phyloP scores from a whole-genome alignment of 2,329 filamentous ascomycete genomes.

The Epichloe festucae region DNA sequence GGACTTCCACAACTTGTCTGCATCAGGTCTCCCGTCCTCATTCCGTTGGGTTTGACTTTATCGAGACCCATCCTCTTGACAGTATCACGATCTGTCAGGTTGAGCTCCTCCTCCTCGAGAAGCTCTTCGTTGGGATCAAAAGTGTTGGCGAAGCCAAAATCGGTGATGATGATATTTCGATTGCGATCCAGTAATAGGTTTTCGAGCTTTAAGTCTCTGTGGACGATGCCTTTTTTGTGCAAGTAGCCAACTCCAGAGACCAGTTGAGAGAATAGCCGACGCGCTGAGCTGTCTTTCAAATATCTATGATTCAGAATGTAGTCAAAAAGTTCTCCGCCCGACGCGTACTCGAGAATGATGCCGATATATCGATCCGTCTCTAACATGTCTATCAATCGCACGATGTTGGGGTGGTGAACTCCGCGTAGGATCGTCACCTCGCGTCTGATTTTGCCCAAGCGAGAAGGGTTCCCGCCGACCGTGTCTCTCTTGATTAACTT shows the following conservation, averaged over 20 bases:
- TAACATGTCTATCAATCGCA: constrained; percentile 94
- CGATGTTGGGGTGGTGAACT: constrained; percentile 91
- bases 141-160: constrained; percentile 97
- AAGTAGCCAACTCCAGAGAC: constrained; percentile 94
- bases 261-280: constrained; percentile 85
- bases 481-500: constrained; percentile 92
- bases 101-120: constrained; percentile 78
- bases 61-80: constrained; percentile 81
- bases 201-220: constrained; percentile 91
- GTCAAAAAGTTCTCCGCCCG: constrained; percentile 93
- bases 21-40: constrained; percentile 87
- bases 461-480: constrained; percentile 74
- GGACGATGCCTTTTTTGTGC: constrained; percentile 97
- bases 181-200: constrained; percentile 92
- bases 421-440: constrained; percentile 85
- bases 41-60: constrained; percentile 58
- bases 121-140: constrained; percentile 85
- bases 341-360: constrained; percentile 96
- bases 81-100: constrained; percentile 74
- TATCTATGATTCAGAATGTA: constrained; percentile 97
- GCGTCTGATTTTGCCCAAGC: constrained; percentile 91
- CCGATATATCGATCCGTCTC: constrained; percentile 95
- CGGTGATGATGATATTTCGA: constrained; percentile 98
- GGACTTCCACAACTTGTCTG: constrained; percentile 97
- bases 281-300: constrained; percentile 82